Evolutionary conservation across 2,329 filamentous ascomycete species (phyloP), one percentile per base, ranked within the genome.

Genomic region (Teratosphaeria viscida): DNA sequence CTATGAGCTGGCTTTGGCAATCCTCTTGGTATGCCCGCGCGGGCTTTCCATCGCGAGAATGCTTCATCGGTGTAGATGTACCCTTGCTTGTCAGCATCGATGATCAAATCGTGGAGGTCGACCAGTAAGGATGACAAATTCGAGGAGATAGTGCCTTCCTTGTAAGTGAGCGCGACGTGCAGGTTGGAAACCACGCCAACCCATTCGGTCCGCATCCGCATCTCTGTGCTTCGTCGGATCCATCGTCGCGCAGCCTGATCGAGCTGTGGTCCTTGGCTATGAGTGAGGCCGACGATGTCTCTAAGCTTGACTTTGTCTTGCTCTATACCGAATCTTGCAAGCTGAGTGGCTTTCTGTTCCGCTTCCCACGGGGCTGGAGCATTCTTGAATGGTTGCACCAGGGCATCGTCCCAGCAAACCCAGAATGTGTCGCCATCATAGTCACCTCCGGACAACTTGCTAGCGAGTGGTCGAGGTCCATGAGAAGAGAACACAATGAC

Each of bases 351-450:
- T 26, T 47, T 54, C 53, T 54, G 53, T 32, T 54, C 53, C n/a
- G 29, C 10, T n/a, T 79, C 54, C 86, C 70, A 57, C 82, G 78
- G 0, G 74, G 73, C 71, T 58, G 79, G 75, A 0, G 83, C 82
- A 60, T 88, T 90, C 4, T 67, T 64, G 64, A 92, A 92, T n/a
- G 84, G 83, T 5, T 76, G 65, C 0, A 89, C 86, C 2, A 94
- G 79, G 0, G 75, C 72, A 0, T 77, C 75, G 32, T 92, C 87
- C 86, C 87, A 92, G 66, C 86, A 90, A 0, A 90, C 74, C 87
- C 88, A 92, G 4, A 88, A 79, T 12, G 76, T 80, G 62, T 94
- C 89, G 0, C 89, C 89, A 64, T 92, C 89, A 62, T 91, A 92
- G 67, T 92, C 89, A 0, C 89, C 89, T 0, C 89, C 89, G 1